Evolutionary conservation across 2,329 filamentous ascomycete species (phyloP).

Genomic region (Cladophialophora yegresii): DNA sequence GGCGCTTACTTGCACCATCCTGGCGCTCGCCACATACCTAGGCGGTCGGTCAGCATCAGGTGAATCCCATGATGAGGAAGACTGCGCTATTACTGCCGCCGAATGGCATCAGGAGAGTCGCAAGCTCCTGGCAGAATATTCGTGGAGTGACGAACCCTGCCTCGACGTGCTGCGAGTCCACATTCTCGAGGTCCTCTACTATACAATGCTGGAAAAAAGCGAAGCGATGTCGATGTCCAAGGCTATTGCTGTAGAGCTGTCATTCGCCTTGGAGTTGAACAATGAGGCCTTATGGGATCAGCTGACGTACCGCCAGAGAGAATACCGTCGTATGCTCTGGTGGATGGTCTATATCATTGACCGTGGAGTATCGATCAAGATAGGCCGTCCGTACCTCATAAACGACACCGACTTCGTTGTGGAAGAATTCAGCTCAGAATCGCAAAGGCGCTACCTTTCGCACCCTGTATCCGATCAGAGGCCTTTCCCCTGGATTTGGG

Average conservation of each 20-base stretch:
- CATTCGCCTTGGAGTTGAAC: slow-evolving; percentile 6
- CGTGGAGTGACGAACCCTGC: not conserved
- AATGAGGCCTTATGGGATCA: slow-evolving; percentile 5
- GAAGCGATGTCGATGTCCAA: not conserved
- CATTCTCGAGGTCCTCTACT: slow-evolving; percentile 15
- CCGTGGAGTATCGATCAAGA: slow-evolving; percentile 6
- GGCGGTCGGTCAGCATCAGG: not conserved
- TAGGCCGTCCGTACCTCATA: slow-evolving; percentile 1
- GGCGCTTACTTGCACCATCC: slow-evolving; percentile 9
- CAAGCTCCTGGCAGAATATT: slow-evolving; percentile 1
- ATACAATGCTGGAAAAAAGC: slow-evolving; percentile 7
- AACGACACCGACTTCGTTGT: slow-evolving; percentile 7
- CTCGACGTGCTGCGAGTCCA: slow-evolving; percentile 9
- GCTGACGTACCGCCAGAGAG: slow-evolving; percentile 7
- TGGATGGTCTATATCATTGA: slow-evolving; percentile 17
- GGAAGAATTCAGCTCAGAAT: not conserved
- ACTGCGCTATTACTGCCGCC: not conserved
- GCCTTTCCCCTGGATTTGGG: slow-evolving; percentile 2
- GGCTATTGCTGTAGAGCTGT: slow-evolving; percentile 12
- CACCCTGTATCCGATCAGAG: not conserved
- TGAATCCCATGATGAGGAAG: not conserved
- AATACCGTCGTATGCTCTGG: slow-evolving; percentile 17
- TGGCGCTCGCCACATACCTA: slow-evolving; percentile 11
- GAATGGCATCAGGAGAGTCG: slow-evolving; percentile 10
- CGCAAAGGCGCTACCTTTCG: not conserved